Evolutionary conservation across 1,284 basidiomycete species (phyloP).

Genomic region (Puccinia horiana): DNA sequence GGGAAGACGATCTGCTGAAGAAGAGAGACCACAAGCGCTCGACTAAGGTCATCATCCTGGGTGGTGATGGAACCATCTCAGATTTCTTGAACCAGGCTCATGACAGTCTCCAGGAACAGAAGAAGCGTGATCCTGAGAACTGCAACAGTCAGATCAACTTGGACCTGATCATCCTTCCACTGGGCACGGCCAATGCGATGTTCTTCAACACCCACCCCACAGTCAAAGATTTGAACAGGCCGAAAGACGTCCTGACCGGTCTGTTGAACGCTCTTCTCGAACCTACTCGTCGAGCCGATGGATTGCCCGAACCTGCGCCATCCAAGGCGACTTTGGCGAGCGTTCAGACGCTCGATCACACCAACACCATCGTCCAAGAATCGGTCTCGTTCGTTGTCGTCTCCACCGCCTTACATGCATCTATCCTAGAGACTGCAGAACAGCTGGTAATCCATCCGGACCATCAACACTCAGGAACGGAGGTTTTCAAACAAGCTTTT

Average conservation of each 20-base stretch:
- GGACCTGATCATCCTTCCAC: conserved; percentile 64
- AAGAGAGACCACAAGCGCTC: no score
- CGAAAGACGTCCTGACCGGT: conserved; percentile 61
- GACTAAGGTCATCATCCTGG: conserved; percentile 55
- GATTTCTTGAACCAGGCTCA: conserved; percentile 69
- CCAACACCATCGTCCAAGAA: not conserved
- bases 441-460: conserved; percentile 65
- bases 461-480: conserved; percentile 63
- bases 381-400: conserved; percentile 61
- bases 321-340: conserved; percentile 67
- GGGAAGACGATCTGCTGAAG: not conserved
- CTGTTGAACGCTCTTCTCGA: conserved; percentile 59
- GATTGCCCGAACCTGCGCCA: conserved; percentile 59
- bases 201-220: conserved; percentile 66
- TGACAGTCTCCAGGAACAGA: conserved; percentile 27
- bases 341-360: conserved; percentile 58
- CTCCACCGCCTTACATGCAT: conserved; percentile 74
- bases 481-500: conserved; percentile 84
- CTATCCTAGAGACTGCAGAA: conserved; percentile 79
- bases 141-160: not conserved
- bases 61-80: conserved; percentile 87
- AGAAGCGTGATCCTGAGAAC: not conserved
- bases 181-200: conserved; percentile 93
- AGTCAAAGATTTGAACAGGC: conserved; percentile 59
- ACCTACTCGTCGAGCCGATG: not conserved